Evolutionary conservation across 129 eudicot genomes (phyloP).

Genomic region (Kitagawia praeruptora): DNA sequence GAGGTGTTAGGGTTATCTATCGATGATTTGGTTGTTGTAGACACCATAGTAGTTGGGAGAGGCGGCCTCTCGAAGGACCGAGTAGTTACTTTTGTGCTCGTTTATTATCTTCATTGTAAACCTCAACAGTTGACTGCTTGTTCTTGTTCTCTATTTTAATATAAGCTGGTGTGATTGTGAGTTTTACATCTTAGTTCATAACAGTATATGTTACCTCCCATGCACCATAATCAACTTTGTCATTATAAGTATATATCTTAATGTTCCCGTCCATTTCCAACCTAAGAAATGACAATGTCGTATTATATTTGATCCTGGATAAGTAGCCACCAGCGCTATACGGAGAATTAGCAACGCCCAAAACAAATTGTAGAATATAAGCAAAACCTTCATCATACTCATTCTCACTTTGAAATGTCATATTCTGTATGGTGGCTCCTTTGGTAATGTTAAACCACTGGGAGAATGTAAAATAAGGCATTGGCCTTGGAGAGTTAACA

Average conservation of each 20-base stretch:
- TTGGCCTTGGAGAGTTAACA: constrained; percentile 20
- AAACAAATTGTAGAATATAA: not conserved
- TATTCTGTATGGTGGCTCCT: constrained; percentile 18
- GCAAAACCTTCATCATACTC: constrained; percentile 8
- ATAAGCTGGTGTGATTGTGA: no score
- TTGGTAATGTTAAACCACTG: constrained; percentile 4
- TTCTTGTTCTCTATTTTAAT: no score
- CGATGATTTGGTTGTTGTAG: no score
- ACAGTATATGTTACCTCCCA: constrained; percentile 35
- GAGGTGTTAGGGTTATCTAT: no score
- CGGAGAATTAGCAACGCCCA: not conserved
- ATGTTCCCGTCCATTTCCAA: constrained; percentile 49
- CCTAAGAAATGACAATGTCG: constrained; percentile 38
- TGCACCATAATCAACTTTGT: constrained; percentile 17
- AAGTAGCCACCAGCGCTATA: not conserved
- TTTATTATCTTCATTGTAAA: no score
- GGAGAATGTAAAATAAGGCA: constrained; percentile 20
- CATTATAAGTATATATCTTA: constrained; percentile 31
- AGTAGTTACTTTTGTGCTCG: no score
- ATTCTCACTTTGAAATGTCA: constrained; percentile 12
- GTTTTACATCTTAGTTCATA: no score
- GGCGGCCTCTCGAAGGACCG: no score
- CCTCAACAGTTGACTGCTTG: no score
- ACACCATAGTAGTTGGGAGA: no score
- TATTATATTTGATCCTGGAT: constrained; percentile 21